phyloP scores from a whole-genome alignment of 345 rosid genomes.

The Carallia brachiata region DNA sequence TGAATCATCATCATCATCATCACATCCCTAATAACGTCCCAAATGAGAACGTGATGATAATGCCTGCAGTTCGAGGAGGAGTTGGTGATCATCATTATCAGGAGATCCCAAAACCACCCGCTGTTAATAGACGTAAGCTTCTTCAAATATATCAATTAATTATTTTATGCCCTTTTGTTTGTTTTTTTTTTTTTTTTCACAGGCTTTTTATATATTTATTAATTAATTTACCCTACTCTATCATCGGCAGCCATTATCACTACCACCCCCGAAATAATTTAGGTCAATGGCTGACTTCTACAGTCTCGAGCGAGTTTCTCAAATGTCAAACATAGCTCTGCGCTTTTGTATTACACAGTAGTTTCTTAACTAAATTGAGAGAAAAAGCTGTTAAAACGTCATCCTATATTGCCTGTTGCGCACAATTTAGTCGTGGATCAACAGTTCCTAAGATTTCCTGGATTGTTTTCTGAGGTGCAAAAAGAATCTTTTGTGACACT shows the following conservation, averaged over 20 bases:
- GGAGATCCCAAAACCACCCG: slow-evolving; percentile 69
- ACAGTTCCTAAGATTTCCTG: slow-evolving; percentile 15
- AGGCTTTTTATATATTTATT: too few relatives aligned
- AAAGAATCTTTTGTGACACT: slow-evolving; percentile 10
- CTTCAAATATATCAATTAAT: not conserved
- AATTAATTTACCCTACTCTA: not conserved
- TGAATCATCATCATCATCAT: slow-evolving; percentile 47
- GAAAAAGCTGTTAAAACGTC: not conserved
- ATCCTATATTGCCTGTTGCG: not conserved
- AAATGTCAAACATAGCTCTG: not conserved
- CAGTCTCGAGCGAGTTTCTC: not conserved
- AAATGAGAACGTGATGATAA: slow-evolving; percentile 33
- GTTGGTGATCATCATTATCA: slow-evolving; percentile 14
- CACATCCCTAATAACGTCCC: slow-evolving; percentile 44
- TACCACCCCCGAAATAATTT: not conserved
- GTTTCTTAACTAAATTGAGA: not conserved
- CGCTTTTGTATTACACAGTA: not conserved
- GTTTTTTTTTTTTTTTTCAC: not conserved
- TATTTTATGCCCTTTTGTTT: not conserved
- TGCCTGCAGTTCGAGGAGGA: slow-evolving; percentile 53
- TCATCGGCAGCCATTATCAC: not conserved
- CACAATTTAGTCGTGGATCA: not conserved
- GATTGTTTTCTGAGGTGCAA: not conserved
- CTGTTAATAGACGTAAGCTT: slow-evolving; percentile 78
- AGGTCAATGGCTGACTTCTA: not conserved